Percentiles rank a stretch among this genome's conserved stretches.
phyloP scores from a whole-genome alignment of 2,329 filamentous ascomycete genomes.

The Graphiopsis chlorocephala region DNA sequence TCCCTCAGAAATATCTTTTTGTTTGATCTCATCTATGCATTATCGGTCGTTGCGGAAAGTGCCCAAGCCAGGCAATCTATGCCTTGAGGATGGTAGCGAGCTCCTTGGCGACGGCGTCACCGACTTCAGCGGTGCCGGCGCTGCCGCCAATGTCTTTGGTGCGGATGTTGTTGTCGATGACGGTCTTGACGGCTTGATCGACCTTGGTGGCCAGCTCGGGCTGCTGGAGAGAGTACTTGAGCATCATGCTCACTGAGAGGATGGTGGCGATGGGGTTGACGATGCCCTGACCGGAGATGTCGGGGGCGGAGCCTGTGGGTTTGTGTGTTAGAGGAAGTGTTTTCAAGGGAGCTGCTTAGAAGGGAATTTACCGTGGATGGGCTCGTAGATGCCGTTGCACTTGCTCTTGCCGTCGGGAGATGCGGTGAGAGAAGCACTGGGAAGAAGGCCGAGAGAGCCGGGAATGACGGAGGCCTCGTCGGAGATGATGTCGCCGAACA shows the following conservation, averaged over 20 bases:
- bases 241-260: conserved; percentile 91
- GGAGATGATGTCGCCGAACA: conserved; percentile 94
- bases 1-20: background rate
- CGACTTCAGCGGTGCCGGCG: conserved; percentile 71
- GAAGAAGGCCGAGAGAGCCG: conserved; percentile 81
- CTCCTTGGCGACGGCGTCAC: conserved; percentile 76
- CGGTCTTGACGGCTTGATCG: conserved; percentile 75
- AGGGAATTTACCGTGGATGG: conserved; percentile 62
- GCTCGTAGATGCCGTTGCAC: conserved; percentile 95
- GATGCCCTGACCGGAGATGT: conserved; percentile 80
- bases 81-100: conserved; percentile 42
- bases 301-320: conserved; percentile 72
- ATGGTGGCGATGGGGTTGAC: conserved; percentile 92
- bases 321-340: background rate
- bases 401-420: conserved; percentile 80
- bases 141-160: conserved; percentile 84
- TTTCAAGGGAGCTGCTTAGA: background rate
- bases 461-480: conserved; percentile 95
- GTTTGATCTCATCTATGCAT: conserved; percentile 3
- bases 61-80: background rate
- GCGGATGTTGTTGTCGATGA: conserved; percentile 73
- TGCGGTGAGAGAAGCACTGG: conserved; percentile 81
- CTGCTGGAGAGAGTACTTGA: conserved; percentile 84
- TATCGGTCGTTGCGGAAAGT: background rate
- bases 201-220: conserved; percentile 73